Base-by-base conservation (phyloP, 805 yeast species). In the Kuraishia borneana region DNA sequence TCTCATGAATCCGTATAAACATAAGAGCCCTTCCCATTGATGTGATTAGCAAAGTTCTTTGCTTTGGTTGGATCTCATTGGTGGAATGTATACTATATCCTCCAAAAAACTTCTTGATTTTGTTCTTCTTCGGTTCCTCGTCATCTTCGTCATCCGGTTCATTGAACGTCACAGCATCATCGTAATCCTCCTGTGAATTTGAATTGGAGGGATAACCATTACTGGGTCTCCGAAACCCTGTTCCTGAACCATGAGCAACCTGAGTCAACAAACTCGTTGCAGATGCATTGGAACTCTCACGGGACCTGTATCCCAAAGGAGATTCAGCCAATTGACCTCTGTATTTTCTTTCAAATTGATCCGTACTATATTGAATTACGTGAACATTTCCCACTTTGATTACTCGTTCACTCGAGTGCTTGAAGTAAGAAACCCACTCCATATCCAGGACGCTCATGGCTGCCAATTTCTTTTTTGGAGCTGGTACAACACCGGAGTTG, bases 1-100 rank as follows among this genome's bases (percentile, higher is more conserved):
- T 36, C 17, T 49, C 53, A 25, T 44, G 46, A 36, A 59, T 68
- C 28, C 54, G 59, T 21, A 66, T 54, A 42, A 58, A 54, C 1
- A 80, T 47, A 38, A 82, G 51, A 1, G 70, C 73, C 32, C 88
- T 60, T 1, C 87, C 89, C 47, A 66, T 66, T 1, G 73, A 62
- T 2, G 88, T 81, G 0, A 78, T 57, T 10, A 80, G 42, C 38
- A 78, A 44, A 2, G 77, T 65, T 41, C 83, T 66, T 7, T 63
- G 60, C 36, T 46, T 61, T 52, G 34, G 59, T 58, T 30, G 27
- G 3, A 46, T 50, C 20, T 47, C 35, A 30, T 5, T 28, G 28
- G 28, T 25, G 28, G 13, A 16, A 25, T 25, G 28, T 10, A 10
- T 12, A 6, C 8, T 16, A 7, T 23, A 20, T 7, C 34, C 18